Base-by-base conservation (phyloP, 768 basidiomycete genomes). In the Termitomyces heimii region DNA sequence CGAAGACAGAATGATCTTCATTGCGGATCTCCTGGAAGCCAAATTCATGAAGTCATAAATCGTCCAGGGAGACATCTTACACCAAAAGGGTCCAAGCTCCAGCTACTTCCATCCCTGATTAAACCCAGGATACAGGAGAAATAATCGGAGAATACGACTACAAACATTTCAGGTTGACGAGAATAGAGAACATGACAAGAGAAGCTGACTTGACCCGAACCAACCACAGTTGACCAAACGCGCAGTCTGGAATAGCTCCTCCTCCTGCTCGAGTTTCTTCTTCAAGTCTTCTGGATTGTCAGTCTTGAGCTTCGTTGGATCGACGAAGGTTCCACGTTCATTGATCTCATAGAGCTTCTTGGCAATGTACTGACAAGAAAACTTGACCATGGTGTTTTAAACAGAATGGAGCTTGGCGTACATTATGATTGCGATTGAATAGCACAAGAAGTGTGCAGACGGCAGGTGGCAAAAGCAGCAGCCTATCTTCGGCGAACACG, bases 351-450 rank as follows among this genome's bases (percentile, higher is more conserved):
- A 75, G 2, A 94, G 72, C 63, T 85, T 90, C 55, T 76, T 75
- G 10, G 88, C 90, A 53, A 93, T 92, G 68, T 88, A 91, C 89
- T 94, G 4, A 59, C 42, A 20, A 14, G 45, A 12, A 4, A 40
- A 31, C 16, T 39, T 47, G 10, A 58, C 49, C 26, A 51, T 13
- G 13, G 5, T 7, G 4, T 24, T 51, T 16, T 20, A 45, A 12
- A 18, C n/a, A 29, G 44, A 53, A 7, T 53, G 44, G 2, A 53
- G 50, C 42, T 3, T 18, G 13, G 70, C 85, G 60, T 61, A 92
- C 91, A 64, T 91, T 94, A 66, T 94, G 92, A 60, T 94, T 94
- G n/a, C 92, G 80, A 65, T 78, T 90, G 78, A 93, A 94, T n/a
- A 92, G 67, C n/a, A 93, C 80, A 22, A 94, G 77, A n/a, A 93